These are phyloP conservation scores for Coniosporium tulheliwenetii DNA, from an alignment of 2,329 filamentous ascomycete genomes.

Conservation along the genomic window DNA sequence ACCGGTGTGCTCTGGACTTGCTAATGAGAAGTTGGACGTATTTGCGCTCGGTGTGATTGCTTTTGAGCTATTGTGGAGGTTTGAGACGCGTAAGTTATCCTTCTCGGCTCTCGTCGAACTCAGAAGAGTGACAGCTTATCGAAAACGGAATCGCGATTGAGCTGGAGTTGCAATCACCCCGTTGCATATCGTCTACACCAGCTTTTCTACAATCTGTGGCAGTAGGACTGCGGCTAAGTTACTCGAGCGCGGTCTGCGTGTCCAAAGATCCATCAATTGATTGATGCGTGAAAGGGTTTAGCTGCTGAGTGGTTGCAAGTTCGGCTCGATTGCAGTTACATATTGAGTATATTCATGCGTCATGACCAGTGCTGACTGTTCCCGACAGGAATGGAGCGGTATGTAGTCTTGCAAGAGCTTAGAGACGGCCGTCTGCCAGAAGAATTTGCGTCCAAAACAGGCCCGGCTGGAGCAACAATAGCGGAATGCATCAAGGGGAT, in stretches of 20 bases:
- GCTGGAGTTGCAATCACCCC: not conserved
- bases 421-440: conserved; percentile 15
- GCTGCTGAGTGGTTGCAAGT: not conserved
- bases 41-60: conserved; percentile 47
- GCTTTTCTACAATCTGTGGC: too few species aligned
- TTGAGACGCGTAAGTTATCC: conserved; percentile 21
- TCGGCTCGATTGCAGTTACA: not conserved
- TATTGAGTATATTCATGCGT: not conserved
- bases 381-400: conserved; percentile 19
- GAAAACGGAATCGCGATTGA: not conserved
- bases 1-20: conserved; percentile 12
- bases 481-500: conserved; percentile 15
- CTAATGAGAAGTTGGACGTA: conserved; percentile 41
- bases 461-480: conserved; percentile 9
- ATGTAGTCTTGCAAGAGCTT: conserved; percentile 17
- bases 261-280: not conserved
- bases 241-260: not conserved
- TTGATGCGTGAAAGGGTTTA: not conserved
- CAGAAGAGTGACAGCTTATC: not conserved
- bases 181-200: not conserved
- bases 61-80: conserved; percentile 43
- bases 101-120: not conserved
- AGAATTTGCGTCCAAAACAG: conserved; percentile 11
- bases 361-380: not conserved
- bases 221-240: not conserved